These are phyloP conservation scores for Amylocarpus encephaloides DNA, from an alignment of 2,329 filamentous ascomycete species.

Conservation along the genomic window DNA sequence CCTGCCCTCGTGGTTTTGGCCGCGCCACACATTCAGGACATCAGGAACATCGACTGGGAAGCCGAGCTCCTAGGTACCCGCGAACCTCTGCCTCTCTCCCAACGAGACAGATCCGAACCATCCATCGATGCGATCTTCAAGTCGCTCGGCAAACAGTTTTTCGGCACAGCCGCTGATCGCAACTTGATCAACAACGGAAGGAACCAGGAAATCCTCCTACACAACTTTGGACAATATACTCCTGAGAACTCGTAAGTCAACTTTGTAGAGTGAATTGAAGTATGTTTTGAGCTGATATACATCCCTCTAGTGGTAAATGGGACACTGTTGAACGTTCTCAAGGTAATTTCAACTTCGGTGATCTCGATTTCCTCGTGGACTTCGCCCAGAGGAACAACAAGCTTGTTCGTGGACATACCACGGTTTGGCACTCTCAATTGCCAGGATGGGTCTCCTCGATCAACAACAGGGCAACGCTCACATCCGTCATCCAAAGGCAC, in stretches of 20 bases:
- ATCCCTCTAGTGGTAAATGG: constrained; percentile 7
- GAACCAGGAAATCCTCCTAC: constrained; percentile 45
- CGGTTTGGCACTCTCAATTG: constrained; percentile 56
- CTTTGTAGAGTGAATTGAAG: not conserved
- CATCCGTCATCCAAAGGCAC: constrained; percentile 51
- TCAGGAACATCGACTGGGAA: constrained; percentile 15
- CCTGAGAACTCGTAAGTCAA: constrained; percentile 49
- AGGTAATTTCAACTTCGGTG: constrained; percentile 27
- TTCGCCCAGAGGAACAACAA: constrained; percentile 46
- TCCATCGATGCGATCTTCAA: constrained; percentile 51
- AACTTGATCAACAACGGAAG: constrained; percentile 40
- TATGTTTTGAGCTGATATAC: not conserved
- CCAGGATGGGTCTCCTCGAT: constrained; percentile 52
- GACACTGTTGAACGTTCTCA: constrained; percentile 6
- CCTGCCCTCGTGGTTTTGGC: constrained; percentile 10
- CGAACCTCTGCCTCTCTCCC: constrained; percentile 1
- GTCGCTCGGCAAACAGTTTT: constrained; percentile 58
- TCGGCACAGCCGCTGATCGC: constrained; percentile 51
- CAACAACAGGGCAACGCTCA: constrained; percentile 45
- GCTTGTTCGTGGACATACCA: constrained; percentile 56
- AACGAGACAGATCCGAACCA: constrained; percentile 4
- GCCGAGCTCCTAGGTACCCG: constrained; percentile 11
- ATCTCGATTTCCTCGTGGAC: constrained; percentile 8
- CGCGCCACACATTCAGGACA: constrained; percentile 2
- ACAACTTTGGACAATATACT: constrained; percentile 58